Evolutionary conservation across 2,329 filamentous ascomycete species (phyloP).

Genomic region (Trematosphaeria pertusa): DNA sequence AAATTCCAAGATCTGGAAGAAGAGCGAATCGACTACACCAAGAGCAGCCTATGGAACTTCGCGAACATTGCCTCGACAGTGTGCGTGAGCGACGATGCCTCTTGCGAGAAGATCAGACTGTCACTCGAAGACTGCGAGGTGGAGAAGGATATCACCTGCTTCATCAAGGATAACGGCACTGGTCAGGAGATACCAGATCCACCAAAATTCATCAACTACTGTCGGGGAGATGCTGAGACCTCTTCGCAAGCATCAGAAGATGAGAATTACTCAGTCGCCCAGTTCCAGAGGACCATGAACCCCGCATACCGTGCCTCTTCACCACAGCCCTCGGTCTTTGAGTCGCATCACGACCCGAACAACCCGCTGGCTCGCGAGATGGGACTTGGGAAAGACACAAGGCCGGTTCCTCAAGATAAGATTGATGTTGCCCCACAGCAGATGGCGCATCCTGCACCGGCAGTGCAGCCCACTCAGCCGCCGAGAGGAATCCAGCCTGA

Average conservation of each 20-base stretch:
- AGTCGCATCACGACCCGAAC: slow-evolving; percentile 89
- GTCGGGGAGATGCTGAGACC: slow-evolving; percentile 83
- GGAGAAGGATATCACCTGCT: slow-evolving; percentile 87
- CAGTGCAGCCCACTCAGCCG: slow-evolving; percentile 3
- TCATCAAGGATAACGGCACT: slow-evolving; percentile 89
- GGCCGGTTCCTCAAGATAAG: slow-evolving; percentile 34
- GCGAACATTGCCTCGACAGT: slow-evolving; percentile 97
- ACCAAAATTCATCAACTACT: slow-evolving; percentile 99
- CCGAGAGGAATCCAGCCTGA: slow-evolving; percentile 40
- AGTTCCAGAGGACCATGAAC: slow-evolving; percentile 94
- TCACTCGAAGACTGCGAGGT: slow-evolving; percentile 96
- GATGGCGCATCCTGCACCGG: slow-evolving; percentile 23
- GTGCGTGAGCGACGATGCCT: slow-evolving; percentile 92
- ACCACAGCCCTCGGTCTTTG: slow-evolving; percentile 89
- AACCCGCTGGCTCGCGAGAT: slow-evolving; percentile 74
- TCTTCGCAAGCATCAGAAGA: slow-evolving; percentile 86
- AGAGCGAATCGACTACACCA: slow-evolving; percentile 94
- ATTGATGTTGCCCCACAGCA: slow-evolving; percentile 26
- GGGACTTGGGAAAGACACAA: slow-evolving; percentile 57
- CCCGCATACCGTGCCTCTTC: slow-evolving; percentile 95
- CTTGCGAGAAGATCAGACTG: slow-evolving; percentile 92
- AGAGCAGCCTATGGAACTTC: slow-evolving; percentile 97
- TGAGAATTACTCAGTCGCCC: slow-evolving; percentile 89
- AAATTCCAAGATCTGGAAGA: slow-evolving; percentile 99
- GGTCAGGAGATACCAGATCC: slow-evolving; percentile 97